These are phyloP conservation scores for Pneumocystis carinii DNA, from an alignment of 1,139 yeast species.

Conservation along the genomic window DNA sequence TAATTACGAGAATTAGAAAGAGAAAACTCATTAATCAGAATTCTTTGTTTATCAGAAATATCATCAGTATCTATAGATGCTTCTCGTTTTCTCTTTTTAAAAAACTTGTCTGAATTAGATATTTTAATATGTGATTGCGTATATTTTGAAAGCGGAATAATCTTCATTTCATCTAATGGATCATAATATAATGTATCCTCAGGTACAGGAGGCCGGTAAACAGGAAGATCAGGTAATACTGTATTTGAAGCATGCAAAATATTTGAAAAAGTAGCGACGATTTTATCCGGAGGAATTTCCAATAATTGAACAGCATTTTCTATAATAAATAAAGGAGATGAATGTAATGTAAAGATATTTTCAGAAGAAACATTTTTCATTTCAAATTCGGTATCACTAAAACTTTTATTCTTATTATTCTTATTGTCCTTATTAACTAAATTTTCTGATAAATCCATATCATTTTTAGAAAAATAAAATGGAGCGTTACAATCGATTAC, in stretches of 20 bases:
- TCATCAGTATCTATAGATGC: conserved; percentile 2
- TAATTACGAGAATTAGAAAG: not conserved
- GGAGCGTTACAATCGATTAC: not conserved
- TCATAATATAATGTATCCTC: conserved; percentile 5
- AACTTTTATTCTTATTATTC: not conserved
- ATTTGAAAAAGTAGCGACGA: conserved; percentile 4
- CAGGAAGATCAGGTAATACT: conserved; percentile 9
- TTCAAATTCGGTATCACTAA: not conserved
- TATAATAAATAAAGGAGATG: conserved; percentile 4
- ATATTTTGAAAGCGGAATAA: conserved; percentile 6
- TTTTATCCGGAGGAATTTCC: conserved; percentile 7
- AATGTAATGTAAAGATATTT: not conserved
- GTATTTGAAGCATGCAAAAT: not conserved
- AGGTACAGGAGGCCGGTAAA: conserved; percentile 9
- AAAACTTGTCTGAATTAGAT: not conserved
- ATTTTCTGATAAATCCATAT: not conserved
- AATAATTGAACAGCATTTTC: conserved; percentile 5
- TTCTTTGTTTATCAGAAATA: not conserved
- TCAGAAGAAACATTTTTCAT: not conserved
- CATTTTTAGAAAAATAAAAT: not conserved
- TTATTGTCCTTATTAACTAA: conserved; percentile 3
- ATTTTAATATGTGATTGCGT: conserved; percentile 2
- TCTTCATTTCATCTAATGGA: conserved; percentile 1
- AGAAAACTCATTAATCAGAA: not conserved
- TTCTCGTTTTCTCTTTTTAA: conserved; percentile 3